Evolutionary conservation across 2,329 filamentous ascomycete species (phyloP), one percentile per base, ranked within the genome.

Genomic region (Nemania serpens): DNA sequence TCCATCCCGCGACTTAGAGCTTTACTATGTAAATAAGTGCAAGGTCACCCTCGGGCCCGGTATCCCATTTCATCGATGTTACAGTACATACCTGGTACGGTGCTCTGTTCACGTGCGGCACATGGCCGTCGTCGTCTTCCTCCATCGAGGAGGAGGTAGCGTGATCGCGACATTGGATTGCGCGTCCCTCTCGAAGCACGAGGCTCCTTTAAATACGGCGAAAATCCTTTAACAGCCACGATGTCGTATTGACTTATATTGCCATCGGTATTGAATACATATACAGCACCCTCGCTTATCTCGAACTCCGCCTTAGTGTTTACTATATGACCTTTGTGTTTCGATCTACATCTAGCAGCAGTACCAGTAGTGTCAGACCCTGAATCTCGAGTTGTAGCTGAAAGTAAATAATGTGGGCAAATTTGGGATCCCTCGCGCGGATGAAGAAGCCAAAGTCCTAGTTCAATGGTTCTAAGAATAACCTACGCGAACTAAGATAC

Each of bases 41-140:
- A 39, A 46, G 37, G 18, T 13, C 36, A 15, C 34, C 25, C 49
- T 48, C 18, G 17, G 22, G 39, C 36, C 34, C 45, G 12, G 29
- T 36, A 12, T n/a, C 22, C n/a, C 25, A 29, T 29, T 29, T 29
- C 4, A 29, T 29, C 25, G 7, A 29, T 7, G 25, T 29, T 29
- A 29, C 25, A 29, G 48, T 37, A 42, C 45, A 36, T n/a, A 22
- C n/a, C 10, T 17, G 29, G 55, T 42, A 46, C 25, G 15, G 41
- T 41, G 20, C 41, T 51, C 47, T 52, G 52, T 50, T 46, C 56
- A 59, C 56, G 56, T 62, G 60, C 60, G 56, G 52, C 51, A 36
- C 56, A 47, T 49, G 50, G 50, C 17, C 39, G n/a, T 50, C 46
- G 29, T 25, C 17, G 20, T 25, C 25, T 55, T 5, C 37, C 51